Evolutionary conservation across 805 yeast species (phyloP).

Genomic region (Komagataella mondaviorum): DNA sequence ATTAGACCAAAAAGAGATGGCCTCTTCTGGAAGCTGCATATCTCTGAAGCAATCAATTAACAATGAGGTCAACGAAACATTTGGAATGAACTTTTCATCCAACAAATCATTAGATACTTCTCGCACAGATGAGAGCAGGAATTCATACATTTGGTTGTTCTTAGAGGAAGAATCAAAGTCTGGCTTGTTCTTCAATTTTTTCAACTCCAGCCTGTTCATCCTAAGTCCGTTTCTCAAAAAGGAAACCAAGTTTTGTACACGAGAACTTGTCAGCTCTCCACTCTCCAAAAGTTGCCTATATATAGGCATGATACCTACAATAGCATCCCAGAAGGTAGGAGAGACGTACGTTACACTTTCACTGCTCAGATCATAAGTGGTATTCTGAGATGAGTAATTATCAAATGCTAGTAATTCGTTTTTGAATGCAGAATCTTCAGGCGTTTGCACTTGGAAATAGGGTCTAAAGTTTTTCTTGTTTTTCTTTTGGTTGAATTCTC

Average conservation of each 20-base stretch:
- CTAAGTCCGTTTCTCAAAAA: conserved; percentile 41
- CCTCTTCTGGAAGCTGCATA: conserved; percentile 45
- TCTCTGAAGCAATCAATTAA: conserved; percentile 47
- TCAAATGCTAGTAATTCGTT: conserved; percentile 38
- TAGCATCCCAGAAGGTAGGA: conserved; percentile 39
- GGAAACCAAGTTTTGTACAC: conserved; percentile 36
- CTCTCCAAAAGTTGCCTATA: conserved; percentile 32
- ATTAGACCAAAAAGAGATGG: conserved; percentile 57
- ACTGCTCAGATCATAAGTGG: conserved; percentile 21
- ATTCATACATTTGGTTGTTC: conserved; percentile 37
- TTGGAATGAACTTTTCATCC: conserved; percentile 26
- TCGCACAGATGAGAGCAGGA: conserved; percentile 34
- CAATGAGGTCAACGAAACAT: conserved; percentile 44
- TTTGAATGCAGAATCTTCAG: conserved; percentile 31
- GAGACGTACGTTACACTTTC: conserved; percentile 25
- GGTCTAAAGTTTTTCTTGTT: conserved; percentile 4
- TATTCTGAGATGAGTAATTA: conserved; percentile 26
- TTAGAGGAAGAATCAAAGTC: conserved; percentile 46
- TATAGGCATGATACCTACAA: conserved; percentile 33
- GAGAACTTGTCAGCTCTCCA: conserved; percentile 30
- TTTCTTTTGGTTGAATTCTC: conserved; percentile 7
- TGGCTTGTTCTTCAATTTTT: conserved; percentile 42
- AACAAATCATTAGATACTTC: conserved; percentile 37
- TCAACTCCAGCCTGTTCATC: conserved; percentile 38
- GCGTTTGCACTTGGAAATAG: conserved; percentile 1